Evolutionary conservation across 345 rosid species (phyloP).

Genomic region (Laguncularia racemosa): DNA sequence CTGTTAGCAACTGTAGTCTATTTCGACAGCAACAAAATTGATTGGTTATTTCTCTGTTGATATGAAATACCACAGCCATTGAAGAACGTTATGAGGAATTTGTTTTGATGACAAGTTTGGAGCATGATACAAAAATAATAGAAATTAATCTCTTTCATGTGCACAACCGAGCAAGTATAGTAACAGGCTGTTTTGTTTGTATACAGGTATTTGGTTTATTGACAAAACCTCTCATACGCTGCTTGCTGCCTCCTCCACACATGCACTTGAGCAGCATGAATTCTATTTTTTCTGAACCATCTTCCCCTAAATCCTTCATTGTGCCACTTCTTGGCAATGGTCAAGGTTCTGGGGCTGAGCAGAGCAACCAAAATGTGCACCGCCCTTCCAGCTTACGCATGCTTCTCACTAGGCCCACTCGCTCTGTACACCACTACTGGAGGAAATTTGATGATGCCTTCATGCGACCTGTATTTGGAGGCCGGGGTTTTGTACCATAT

Average conservation of each 20-base stretch:
- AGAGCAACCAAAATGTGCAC: slow-evolving; percentile 13
- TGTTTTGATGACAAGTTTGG: too few species aligned
- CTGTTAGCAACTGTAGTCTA: too few species aligned
- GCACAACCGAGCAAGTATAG: background rate
- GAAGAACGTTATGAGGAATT: too few species aligned
- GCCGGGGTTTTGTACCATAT: slow-evolving; percentile 64
- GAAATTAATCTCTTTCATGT: background rate
- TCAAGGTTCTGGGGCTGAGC: slow-evolving; percentile 20
- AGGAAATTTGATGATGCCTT: slow-evolving; percentile 66
- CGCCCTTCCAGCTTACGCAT: slow-evolving; percentile 38
- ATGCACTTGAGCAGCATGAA: slow-evolving; percentile 36
- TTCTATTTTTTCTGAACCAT: slow-evolving; percentile 32
- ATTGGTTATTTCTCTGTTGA: too few species aligned
- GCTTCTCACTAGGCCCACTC: slow-evolving; percentile 60
- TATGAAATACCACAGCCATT: too few species aligned
- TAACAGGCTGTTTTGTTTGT: background rate
- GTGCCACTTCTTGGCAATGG: slow-evolving; percentile 49
- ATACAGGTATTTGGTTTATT: slow-evolving; percentile 79
- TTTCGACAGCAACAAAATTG: too few species aligned
- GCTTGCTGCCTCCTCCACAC: slow-evolving; percentile 64
- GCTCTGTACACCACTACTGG: slow-evolving; percentile 76
- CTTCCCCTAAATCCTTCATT: slow-evolving; percentile 45
- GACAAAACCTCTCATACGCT: slow-evolving; percentile 73
- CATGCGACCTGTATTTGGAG: slow-evolving; percentile 90
- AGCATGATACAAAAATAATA: too few species aligned